A percentile compares a stretch with the other conserved stretches of the same genome.
Conservation (phyloP, 441 rosid genomes). For the Adansonia rubrostipa region DNA sequence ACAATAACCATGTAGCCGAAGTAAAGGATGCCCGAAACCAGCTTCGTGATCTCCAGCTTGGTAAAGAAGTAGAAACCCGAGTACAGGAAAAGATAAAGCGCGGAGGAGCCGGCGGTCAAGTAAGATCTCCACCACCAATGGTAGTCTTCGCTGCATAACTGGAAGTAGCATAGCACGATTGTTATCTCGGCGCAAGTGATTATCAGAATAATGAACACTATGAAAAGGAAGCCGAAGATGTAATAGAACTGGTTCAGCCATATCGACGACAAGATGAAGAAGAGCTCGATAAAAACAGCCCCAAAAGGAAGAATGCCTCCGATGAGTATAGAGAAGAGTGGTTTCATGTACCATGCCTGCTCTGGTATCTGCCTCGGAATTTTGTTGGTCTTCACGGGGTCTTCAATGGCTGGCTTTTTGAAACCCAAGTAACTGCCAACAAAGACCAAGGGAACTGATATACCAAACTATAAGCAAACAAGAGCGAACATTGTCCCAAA, state of each 20-base stretch:
- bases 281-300: constrained; percentile 94
- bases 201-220: constrained; percentile 78
- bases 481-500: constrained; percentile 96
- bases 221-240: constrained; percentile 98
- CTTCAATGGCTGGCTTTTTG: constrained; percentile 91
- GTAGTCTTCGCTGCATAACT: constrained; percentile 92
- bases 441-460: constrained; percentile 93
- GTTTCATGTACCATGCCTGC: constrained; percentile 97
- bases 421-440: constrained; percentile 94
- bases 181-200: constrained; percentile 94
- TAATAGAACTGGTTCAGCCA: constrained; percentile 99
- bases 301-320: constrained; percentile 98
- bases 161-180: constrained; percentile 92
- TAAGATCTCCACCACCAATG: constrained; percentile 99
- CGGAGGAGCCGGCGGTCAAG: constrained; percentile 92
- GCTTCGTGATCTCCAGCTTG: constrained; percentile 87
- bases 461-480: constrained; percentile 95
- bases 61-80: constrained; percentile 94
- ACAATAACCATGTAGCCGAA: constrained; percentile 87
- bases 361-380: constrained; percentile 92
- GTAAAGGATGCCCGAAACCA: constrained; percentile 87
- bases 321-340: constrained; percentile 81
- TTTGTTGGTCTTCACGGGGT: constrained; percentile 91
- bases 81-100: constrained; percentile 90
- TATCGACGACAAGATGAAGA: constrained; percentile 92